Evolutionary conservation across 768 basidiomycete genomes (phyloP).

Genomic region (Leucocoprinus sp.): DNA sequence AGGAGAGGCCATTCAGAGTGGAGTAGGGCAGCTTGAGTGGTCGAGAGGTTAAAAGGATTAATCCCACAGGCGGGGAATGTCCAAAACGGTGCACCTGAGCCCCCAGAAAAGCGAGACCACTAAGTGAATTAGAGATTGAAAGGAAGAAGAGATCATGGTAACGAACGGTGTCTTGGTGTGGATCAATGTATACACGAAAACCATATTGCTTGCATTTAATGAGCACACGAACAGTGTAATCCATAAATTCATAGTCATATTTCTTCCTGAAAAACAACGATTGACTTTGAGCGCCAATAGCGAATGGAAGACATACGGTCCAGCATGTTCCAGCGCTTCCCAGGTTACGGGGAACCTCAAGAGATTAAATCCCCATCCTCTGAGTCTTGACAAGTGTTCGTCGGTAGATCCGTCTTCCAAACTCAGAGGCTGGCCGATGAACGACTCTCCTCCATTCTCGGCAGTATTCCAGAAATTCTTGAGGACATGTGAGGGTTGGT

Average conservation of each 20-base stretch:
- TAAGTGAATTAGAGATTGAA: slow-evolving; percentile 21
- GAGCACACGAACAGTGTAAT: slow-evolving; percentile 83
- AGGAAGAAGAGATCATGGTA: background rate
- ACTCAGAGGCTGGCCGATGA: slow-evolving; percentile 71
- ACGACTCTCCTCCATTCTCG: slow-evolving; percentile 60
- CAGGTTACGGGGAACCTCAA: slow-evolving; percentile 83
- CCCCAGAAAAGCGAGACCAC: slow-evolving; percentile 96
- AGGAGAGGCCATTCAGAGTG: slow-evolving; percentile 82
- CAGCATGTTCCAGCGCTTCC: slow-evolving; percentile 90
- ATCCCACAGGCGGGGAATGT: slow-evolving; percentile 87
- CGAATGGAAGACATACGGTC: slow-evolving; percentile 65
- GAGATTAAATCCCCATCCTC: slow-evolving; percentile 91
- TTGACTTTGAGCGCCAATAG: slow-evolving; percentile 4
- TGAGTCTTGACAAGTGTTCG: slow-evolving; percentile 75
- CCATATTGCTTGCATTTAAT: slow-evolving; percentile 88
- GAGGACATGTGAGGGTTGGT: slow-evolving; percentile 56
- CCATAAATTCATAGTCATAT: slow-evolving; percentile 88
- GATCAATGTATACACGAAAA: slow-evolving; percentile 88
- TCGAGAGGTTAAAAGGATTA: slow-evolving; percentile 75
- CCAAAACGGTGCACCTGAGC: slow-evolving; percentile 94
- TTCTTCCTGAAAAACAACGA: slow-evolving; percentile 47
- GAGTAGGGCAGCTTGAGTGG: slow-evolving; percentile 78
- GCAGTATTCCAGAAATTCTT: slow-evolving; percentile 80
- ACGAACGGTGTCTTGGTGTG: slow-evolving; percentile 92
- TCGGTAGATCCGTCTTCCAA: slow-evolving; percentile 83